phyloP scores from a whole-genome alignment of 148 eudicot genomes.

The Amaranthus hypochondriacus region DNA sequence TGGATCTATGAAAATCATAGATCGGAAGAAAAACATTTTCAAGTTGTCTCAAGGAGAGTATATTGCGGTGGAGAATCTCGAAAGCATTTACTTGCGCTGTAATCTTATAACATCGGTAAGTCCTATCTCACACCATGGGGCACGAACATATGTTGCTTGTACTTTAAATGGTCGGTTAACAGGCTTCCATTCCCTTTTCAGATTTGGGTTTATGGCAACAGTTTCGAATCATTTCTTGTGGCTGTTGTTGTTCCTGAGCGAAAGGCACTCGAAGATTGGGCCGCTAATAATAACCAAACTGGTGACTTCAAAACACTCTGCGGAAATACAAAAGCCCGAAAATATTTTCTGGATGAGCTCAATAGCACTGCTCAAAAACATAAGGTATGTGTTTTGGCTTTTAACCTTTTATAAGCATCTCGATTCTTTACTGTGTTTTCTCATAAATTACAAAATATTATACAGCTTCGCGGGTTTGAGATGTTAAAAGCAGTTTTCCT shows the following conservation, averaged over 20 bases:
- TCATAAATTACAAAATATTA: not conserved
- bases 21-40: slow-evolving; percentile 93
- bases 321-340: slow-evolving; percentile 56
- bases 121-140: slow-evolving; percentile 4
- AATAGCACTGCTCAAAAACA: slow-evolving; percentile 60
- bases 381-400: slow-evolving; percentile 41
- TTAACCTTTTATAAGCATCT: not conserved
- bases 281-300: slow-evolving; percentile 36
- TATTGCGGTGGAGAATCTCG: slow-evolving; percentile 87
- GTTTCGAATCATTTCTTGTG: slow-evolving; percentile 91
- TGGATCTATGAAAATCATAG: slow-evolving; percentile 89
- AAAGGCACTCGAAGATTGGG: slow-evolving; percentile 84
- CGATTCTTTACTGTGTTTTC: not conserved
- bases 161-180: not conserved
- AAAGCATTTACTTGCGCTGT: slow-evolving; percentile 68
- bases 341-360: slow-evolving; percentile 66
- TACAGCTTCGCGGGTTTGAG: slow-evolving; percentile 92
- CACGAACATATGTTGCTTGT: not conserved
- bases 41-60: slow-evolving; percentile 98
- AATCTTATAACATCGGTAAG: slow-evolving; percentile 74
- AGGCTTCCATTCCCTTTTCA: slow-evolving; percentile 21
- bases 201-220: slow-evolving; percentile 97
- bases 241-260: slow-evolving; percentile 88
- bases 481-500: slow-evolving; percentile 66
- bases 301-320: slow-evolving; percentile 64